These are phyloP conservation scores for Ascochyta pisi DNA, from an alignment of 2,329 filamentous ascomycete genomes.

Conservation along the genomic window DNA sequence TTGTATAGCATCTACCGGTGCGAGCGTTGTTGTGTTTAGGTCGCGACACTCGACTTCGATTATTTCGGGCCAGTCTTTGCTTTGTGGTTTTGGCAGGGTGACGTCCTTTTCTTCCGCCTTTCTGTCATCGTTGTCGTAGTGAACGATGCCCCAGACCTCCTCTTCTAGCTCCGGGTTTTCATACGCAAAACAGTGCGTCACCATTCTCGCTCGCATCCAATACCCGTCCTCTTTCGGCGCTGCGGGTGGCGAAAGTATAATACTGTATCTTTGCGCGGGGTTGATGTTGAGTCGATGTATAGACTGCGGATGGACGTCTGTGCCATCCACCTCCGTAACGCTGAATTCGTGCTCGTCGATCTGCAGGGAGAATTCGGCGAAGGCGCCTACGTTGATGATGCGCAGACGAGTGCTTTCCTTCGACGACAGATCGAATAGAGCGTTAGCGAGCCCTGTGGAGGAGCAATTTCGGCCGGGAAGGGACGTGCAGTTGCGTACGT, in stretches of 20 bases:
- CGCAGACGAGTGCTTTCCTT: slow-evolving; percentile 73
- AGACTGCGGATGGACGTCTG: slow-evolving; percentile 62
- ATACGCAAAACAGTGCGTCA: slow-evolving; percentile 65
- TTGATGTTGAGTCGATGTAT: slow-evolving; percentile 67
- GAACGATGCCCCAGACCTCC: slow-evolving; percentile 59
- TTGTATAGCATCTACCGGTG: slow-evolving; percentile 52
- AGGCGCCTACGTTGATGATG: slow-evolving; percentile 76
- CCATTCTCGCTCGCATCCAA: slow-evolving; percentile 64
- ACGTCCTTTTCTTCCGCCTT: background rate
- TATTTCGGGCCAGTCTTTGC: slow-evolving; percentile 59
- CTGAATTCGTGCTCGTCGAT: slow-evolving; percentile 69
- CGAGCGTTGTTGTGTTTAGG: slow-evolving; percentile 56
- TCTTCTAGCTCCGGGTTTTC: slow-evolving; percentile 55
- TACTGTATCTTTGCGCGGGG: slow-evolving; percentile 74
- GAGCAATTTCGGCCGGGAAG: slow-evolving; percentile 49
- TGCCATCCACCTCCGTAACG: slow-evolving; percentile 72
- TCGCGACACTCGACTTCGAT: slow-evolving; percentile 60
- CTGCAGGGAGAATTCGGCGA: slow-evolving; percentile 62
- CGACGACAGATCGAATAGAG: slow-evolving; percentile 47
- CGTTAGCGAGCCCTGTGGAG: slow-evolving; percentile 34
- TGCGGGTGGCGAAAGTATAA: slow-evolving; percentile 63
- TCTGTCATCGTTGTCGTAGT: slow-evolving; percentile 45
- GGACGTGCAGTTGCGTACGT: slow-evolving; percentile 47
- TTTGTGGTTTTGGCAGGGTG: slow-evolving; percentile 40
- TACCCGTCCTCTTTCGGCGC: slow-evolving; percentile 37